A percentile compares a stretch with the other conserved stretches of the same genome.
Conservation (phyloP, 2,329 filamentous ascomycete genomes). For the Beauveria pseudobassiana region DNA sequence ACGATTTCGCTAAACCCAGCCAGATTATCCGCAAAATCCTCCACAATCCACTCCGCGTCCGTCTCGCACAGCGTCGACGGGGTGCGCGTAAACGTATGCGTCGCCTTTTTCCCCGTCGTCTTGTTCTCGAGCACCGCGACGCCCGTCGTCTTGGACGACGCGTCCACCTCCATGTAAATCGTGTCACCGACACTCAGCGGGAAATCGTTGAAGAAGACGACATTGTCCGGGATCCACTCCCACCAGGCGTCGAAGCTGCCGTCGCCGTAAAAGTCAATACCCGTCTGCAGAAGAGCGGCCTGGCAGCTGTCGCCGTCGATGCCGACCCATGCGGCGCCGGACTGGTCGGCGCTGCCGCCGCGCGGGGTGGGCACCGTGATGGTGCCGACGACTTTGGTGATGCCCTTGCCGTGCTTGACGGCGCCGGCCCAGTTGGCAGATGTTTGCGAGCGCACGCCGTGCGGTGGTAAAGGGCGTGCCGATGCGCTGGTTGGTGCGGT, state of each 20-base stretch:
- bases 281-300: constrained; percentile 30
- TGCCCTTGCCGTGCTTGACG: neutral
- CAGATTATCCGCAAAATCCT: constrained; percentile 19
- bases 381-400: neutral
- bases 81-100: constrained; percentile 35
- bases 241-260: constrained; percentile 31
- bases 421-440: neutral
- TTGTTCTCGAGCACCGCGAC: constrained; percentile 31
- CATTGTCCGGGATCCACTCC: constrained; percentile 33
- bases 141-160: constrained; percentile 14
- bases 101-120: constrained; percentile 40
- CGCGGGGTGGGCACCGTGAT: neutral
- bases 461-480: neutral
- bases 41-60: constrained; percentile 54
- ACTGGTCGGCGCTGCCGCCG: neutral
- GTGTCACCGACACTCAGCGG: constrained; percentile 16
- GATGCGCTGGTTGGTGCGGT: neutral
- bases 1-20: constrained; percentile 6
- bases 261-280: constrained; percentile 30
- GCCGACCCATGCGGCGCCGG: constrained; percentile 32
- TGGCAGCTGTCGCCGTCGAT: constrained; percentile 32
- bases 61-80: constrained; percentile 34
- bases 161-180: constrained; percentile 18
- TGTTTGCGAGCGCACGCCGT: neutral
- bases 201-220: constrained; percentile 26